A percentile compares a stretch with the other conserved stretches of the same genome.
phyloP scores from a whole-genome alignment of 2,329 filamentous ascomycete genomes.

The Fusarium euwallaceae region DNA sequence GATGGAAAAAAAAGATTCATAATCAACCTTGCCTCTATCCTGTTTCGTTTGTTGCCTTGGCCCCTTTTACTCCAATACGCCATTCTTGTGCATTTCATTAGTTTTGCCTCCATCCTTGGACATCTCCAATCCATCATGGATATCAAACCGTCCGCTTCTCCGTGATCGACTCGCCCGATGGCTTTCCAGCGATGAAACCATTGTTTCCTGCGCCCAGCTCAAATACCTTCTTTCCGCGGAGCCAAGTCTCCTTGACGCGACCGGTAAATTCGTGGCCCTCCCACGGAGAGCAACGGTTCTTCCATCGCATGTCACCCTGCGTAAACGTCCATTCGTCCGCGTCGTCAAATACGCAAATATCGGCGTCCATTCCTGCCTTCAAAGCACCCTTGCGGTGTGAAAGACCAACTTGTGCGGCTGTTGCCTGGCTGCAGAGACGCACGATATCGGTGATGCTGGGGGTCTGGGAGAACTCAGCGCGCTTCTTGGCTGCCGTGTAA shows the following conservation, averaged over 20 bases:
- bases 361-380: conserved; percentile 85
- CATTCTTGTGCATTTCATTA: background rate
- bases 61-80: background rate
- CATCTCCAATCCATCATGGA: background rate
- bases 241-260: conserved; percentile 86
- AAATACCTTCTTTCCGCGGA: conserved; percentile 83
- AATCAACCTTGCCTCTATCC: conserved; percentile 9
- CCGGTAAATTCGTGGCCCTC: conserved; percentile 84
- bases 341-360: conserved; percentile 94
- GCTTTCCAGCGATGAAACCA: conserved; percentile 64
- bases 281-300: conserved; percentile 93
- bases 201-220: conserved; percentile 67
- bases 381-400: conserved; percentile 82
- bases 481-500: conserved; percentile 79
- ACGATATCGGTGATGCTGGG: conserved; percentile 82
- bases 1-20: background rate
- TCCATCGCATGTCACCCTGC: conserved; percentile 88
- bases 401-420: conserved; percentile 88
- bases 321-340: conserved; percentile 80
- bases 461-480: conserved; percentile 63
- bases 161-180: conserved; percentile 68
- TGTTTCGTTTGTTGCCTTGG: background rate
- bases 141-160: conserved; percentile 67
- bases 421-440: conserved; percentile 86
- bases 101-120: background rate